Evolutionary conservation across 768 basidiomycete genomes (phyloP), one percentile per base, ranked within the genome.

Genomic region (Podaxis carcinomalis): DNA sequence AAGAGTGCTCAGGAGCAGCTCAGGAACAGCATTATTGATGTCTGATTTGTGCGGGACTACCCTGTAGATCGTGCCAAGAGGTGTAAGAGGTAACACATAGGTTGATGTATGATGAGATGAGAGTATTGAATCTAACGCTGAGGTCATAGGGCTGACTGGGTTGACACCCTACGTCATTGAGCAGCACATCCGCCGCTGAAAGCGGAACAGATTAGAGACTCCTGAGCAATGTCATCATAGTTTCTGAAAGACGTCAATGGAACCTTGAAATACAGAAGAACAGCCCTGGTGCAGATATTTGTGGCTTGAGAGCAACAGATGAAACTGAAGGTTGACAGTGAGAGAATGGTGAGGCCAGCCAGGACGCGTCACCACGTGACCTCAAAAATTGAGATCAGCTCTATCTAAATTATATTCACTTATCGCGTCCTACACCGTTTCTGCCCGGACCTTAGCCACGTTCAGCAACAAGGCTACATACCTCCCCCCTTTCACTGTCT

Each of bases 101-200:
- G 21, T 50, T 51, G 57, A 58, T 40, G 46, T n/a, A 37, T 11
- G 23, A 27, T 37, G 21, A 32, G 49, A 39, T 21, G 21, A 25
- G 13, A 16, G 49, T 42, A 28, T 35, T 57, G 28, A 47, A 36
- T 57, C n/a, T 51, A 25, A 16, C 14, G 39, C 49, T 58, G 35
- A 51, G 35, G 57, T 51, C 55, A 56, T 46, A 28, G 39, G 5
- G 6, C 21, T n/a, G 4, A 7, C 21, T 36, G 51, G 14, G 46
- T 23, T 47, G 46, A 42, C 27, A 35, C 28, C 57, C 35, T 40
- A 59, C 57, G 57, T 58, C 57, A 52, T 59, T 37, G 49, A 59
- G 57, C 50, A 51, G 57, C 21, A 51, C 14, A 47, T 11, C 6
- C 6, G 47, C 57, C 50, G 57, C 27, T 44, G 50, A 32, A 46